Evolutionary conservation across 2,329 filamentous ascomycete species (phyloP).

Genomic region (Fusarium solani-melongenae): DNA sequence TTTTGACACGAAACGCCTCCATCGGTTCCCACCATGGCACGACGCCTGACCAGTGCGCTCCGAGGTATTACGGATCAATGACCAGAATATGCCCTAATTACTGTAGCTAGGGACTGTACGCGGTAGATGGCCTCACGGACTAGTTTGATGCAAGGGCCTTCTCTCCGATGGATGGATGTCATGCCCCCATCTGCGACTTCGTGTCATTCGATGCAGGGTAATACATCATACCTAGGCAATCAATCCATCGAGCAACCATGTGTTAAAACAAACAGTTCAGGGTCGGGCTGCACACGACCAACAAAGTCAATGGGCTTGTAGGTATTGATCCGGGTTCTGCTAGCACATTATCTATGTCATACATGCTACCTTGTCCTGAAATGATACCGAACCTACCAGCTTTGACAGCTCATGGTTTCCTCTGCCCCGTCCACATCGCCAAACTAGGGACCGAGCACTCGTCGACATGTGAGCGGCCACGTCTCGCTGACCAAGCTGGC

Average conservation of each 20-base stretch:
- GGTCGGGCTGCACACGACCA: background rate
- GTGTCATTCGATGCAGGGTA: slow-evolving; percentile 3
- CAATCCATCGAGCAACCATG: background rate
- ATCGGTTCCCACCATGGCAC: background rate
- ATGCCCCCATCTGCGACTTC: background rate
- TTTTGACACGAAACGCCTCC: background rate
- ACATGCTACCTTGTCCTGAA: background rate
- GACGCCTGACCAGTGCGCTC: background rate
- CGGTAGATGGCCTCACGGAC: background rate
- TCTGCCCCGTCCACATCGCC: background rate
- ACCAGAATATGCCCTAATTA: background rate
- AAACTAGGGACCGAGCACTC: background rate
- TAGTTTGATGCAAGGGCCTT: background rate
- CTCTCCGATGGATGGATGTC: background rate
- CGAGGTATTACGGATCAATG: slow-evolving; percentile 1
- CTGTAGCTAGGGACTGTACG: background rate
- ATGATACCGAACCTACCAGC: background rate
- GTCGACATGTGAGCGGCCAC: background rate
- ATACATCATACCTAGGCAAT: background rate
- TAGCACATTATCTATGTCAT: background rate
- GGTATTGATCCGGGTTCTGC: background rate
- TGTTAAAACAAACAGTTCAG: background rate
- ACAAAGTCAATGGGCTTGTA: background rate
- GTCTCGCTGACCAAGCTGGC: background rate
- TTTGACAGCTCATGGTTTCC: background rate